Evolutionary conservation across 192 early-diverging fungal species (phyloP), one percentile per base, ranked within the genome.

Genomic region (Podila clonocystis): DNA sequence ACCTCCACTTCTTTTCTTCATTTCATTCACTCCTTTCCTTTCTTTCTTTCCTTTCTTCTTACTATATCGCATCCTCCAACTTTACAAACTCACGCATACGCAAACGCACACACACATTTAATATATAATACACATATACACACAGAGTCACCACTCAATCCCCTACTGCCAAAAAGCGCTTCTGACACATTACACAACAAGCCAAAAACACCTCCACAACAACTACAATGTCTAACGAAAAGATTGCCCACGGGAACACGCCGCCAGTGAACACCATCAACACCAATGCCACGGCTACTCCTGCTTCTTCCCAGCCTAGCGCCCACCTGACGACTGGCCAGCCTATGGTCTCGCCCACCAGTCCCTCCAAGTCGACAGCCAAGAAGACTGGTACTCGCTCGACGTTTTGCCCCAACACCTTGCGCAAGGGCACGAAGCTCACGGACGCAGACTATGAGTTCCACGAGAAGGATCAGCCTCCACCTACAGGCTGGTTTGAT

Each of bases 371-470:
- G 65, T 65, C 61, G 15, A 11, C 26, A 15, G 50, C 50, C 9
- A 72, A 50, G 22, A 79, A 79, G 70, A 79, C 76, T 3, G 76
- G 76, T n/a, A 79, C 76, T 29, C 76, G 76, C 29, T 79, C 76
- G 12, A 79, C 76, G 8, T 79, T 79, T 36, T 79, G 76, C 45
- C 70, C 70, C 9, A 72, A 67, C 65, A 57, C 59, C 0, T 38
- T 62, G 24, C 76, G 70, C 28, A 61, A 65, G 50, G 48, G 52
- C 45, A 70, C 62, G 29, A 69, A 71, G n/a, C 17, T 70, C 34
- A 62, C 68, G 1, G 68, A 71, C 8, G 68, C 52, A 9, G 75
- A 78, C 68, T 61, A 33, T 28, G 63, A 49, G 24, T 62, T 49
- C 45, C 63, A 50, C 58, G 55, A 69, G 15, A 52, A 26, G 28